phyloP scores from a whole-genome alignment of 371 early-diverging fungal species.

The Mucor sp. region DNA sequence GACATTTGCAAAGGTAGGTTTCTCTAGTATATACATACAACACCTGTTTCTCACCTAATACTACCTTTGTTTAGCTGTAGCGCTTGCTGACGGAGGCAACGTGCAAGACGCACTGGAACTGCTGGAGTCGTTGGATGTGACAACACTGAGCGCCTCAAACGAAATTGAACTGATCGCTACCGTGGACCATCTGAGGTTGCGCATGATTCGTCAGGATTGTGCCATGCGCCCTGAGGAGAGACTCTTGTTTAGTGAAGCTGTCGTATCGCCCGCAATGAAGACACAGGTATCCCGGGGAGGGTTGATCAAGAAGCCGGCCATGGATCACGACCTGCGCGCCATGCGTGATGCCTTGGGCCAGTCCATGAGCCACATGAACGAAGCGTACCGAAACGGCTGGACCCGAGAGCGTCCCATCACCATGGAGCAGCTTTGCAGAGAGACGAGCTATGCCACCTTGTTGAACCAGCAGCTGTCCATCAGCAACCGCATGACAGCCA shows the following conservation, averaged over 20 bases:
- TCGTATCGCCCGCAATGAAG: conserved; percentile 19
- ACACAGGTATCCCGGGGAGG: conserved; percentile 3
- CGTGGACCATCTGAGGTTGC: conserved; percentile 14
- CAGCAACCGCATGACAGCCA: conserved; percentile 9
- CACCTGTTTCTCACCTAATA: too few species aligned
- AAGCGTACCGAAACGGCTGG: conserved; percentile 21
- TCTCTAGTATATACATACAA: not conserved
- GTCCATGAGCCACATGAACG: conserved; percentile 25
- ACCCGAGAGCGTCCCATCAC: conserved; percentile 11
- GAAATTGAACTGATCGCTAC: conserved; percentile 17
- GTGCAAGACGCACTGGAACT: not conserved
- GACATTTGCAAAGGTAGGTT: conserved; percentile 16
- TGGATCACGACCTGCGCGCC: conserved; percentile 2
- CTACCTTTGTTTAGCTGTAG: not conserved
- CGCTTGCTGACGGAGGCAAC: not conserved
- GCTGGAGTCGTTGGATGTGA: conserved; percentile 10
- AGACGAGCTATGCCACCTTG: conserved; percentile 21
- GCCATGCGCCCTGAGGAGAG: not conserved
- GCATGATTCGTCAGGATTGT: conserved; percentile 4
- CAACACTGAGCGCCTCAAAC: not conserved
- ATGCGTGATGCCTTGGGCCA: conserved; percentile 22
- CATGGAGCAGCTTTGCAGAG: conserved; percentile 25
- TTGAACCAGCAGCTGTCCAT: conserved; percentile 23
- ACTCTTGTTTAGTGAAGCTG: not conserved
- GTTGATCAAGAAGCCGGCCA: not conserved